These are phyloP conservation scores for Alternaria gaisen DNA, from an alignment of 2,329 filamentous ascomycete genomes.

Conservation along the genomic window DNA sequence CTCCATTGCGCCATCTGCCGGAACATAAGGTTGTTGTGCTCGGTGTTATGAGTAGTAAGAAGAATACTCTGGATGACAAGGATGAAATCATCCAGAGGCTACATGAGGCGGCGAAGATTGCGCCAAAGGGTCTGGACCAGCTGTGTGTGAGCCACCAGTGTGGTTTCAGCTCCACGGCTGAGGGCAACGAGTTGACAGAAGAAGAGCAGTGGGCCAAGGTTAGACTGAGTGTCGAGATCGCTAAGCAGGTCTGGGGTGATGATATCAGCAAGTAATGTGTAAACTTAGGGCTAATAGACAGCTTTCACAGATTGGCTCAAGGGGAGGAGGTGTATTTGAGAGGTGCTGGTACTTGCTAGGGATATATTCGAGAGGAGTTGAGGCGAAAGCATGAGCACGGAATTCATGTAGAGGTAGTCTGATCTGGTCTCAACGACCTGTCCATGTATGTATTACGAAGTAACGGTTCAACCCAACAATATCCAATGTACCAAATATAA, in stretches of 20 bases:
- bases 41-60: constrained; percentile 66
- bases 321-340: not conserved
- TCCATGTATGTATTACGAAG: constrained; percentile 2
- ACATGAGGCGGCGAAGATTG: constrained; percentile 53
- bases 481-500: not conserved
- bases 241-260: constrained; percentile 65
- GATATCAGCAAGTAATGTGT: constrained; percentile 48
- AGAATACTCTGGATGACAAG: constrained; percentile 64
- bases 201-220: constrained; percentile 69
- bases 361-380: not conserved
- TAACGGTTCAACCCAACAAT: constrained; percentile 4
- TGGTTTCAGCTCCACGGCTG: constrained; percentile 65
- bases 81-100: constrained; percentile 51
- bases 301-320: not conserved
- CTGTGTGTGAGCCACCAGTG: constrained; percentile 67
- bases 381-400: not conserved
- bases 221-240: constrained; percentile 64
- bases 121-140: constrained; percentile 63
- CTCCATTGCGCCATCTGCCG: constrained; percentile 63
- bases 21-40: constrained; percentile 65
- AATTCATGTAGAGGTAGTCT: not conserved
- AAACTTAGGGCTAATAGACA: not conserved
- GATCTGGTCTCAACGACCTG: not conserved
- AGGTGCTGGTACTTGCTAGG: not conserved
- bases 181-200: constrained; percentile 65